Base-by-base conservation (phyloP, 768 basidiomycete species). In the Holtermannia corniformis region DNA sequence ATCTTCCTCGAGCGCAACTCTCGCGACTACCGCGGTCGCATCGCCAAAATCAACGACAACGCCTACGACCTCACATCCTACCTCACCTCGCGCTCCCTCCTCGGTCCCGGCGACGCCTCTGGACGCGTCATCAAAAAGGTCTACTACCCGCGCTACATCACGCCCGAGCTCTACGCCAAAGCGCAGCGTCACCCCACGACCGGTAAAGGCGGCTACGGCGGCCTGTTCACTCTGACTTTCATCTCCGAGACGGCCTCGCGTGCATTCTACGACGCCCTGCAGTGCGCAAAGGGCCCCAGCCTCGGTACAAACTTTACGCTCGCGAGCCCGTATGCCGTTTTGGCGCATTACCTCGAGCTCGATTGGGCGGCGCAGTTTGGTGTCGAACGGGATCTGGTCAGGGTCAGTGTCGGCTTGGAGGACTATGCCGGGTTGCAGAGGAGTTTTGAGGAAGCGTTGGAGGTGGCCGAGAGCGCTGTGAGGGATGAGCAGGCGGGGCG, bases 1-100 rank as follows among this genome's bases (percentile, higher is more conserved):
- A 81, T 96, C 51, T 93, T 83, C 77, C 86, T 99, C 86, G 93
- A 99, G 69, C 86, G 92, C 60, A 99, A 99, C 74, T 97, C 93
- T 16, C 87, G 93, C 47, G 84, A 95, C 74, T 96, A 93, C 76
- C 74, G 78, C 48, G 76, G 75, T 5, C 87, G 93, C 50, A 79
- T 90, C 59, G 76, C 76, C 51, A 69, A 76, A 49, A 88, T 93
- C 72, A 88, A 97, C 70, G 70, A 72, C 26, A 97, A 93, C 70
- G 77, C 92, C 3, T 83, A 88, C 67, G 80, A 79, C 42, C 76
- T 92, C 52, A 92, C 89, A 71, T 84, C 86, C 50, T 81, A 84
- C 68, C 76, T 99, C 24, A 78, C 76, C 37, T 76, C 80, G 1
- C 80, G 79, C 44, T 83, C 70, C 4, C 47, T 66, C 12, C 48